These are phyloP conservation scores for Barnettozyma hawaiiensis DNA, from an alignment of 1,139 yeast genomes.

Conservation along the genomic window DNA sequence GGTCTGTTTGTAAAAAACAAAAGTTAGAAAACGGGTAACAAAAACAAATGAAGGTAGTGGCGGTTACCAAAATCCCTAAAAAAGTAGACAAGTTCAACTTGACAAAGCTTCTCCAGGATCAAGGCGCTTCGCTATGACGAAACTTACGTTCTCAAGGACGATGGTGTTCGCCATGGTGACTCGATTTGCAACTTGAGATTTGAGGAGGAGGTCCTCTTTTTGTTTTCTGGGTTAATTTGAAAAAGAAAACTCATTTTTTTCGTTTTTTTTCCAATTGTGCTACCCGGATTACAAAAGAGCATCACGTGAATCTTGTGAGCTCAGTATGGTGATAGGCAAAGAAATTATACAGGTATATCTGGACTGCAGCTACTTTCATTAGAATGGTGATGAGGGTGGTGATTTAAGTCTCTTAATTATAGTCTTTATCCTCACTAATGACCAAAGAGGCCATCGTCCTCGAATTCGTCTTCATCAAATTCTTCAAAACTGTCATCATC, in stretches of 20 bases:
- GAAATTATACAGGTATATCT: no score
- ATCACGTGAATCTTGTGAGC: no score
- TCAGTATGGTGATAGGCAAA: no score
- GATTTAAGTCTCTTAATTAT: not conserved
- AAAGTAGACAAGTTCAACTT: not conserved
- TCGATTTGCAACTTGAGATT: not conserved
- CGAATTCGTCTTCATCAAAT: slow-evolving; percentile 31
- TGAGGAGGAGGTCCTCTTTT: not conserved
- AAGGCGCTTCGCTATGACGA: not conserved
- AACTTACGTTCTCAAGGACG: slow-evolving; percentile 36
- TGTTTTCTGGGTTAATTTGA: not conserved
- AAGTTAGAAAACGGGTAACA: slow-evolving; percentile 5
- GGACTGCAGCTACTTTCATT: not conserved
- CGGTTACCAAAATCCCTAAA: not conserved
- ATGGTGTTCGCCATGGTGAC: slow-evolving; percentile 21
- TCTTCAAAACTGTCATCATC: slow-evolving; percentile 34
- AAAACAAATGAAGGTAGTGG: slow-evolving; percentile 1
- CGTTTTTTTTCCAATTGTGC: not conserved
- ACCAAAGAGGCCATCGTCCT: slow-evolving; percentile 41
- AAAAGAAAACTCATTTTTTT: not conserved
- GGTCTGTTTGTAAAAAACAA: slow-evolving; percentile 40
- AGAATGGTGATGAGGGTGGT: no score
- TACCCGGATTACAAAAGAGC: not conserved
- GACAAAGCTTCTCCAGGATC: not conserved
- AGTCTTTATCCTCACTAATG: not conserved